phyloP scores from a whole-genome alignment of 352 stramenopile genomes.

The Globisporangium viniferum region DNA sequence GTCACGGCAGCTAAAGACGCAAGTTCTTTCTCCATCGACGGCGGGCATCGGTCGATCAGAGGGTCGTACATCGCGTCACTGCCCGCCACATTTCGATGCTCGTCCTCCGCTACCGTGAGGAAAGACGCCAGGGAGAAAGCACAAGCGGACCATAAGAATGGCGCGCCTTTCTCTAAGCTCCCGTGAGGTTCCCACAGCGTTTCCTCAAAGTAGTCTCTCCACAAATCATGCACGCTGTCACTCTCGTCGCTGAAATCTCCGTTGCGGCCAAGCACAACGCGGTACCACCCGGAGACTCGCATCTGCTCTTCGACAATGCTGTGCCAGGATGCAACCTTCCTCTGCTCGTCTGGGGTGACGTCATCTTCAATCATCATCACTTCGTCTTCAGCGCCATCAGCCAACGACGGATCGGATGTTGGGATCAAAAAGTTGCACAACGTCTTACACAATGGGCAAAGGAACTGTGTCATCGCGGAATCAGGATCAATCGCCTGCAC shows the following conservation, averaged over 20 bases:
- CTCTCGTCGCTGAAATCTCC: slow-evolving; percentile 49
- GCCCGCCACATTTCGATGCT: slow-evolving; percentile 27
- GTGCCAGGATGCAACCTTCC: slow-evolving; percentile 36
- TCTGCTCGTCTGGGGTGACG: slow-evolving; percentile 15
- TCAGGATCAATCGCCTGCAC: slow-evolving; percentile 87
- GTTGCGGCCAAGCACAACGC: slow-evolving; percentile 64
- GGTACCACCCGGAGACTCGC: slow-evolving; percentile 63
- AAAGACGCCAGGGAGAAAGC: slow-evolving; percentile 81
- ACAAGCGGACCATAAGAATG: slow-evolving; percentile 83
- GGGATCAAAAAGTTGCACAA: slow-evolving; percentile 91
- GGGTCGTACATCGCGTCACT: slow-evolving; percentile 40
- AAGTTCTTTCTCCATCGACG: slow-evolving; percentile 80
- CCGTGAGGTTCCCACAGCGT: slow-evolving; percentile 85
- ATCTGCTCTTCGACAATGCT: slow-evolving; percentile 62
- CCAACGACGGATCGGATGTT: slow-evolving; percentile 43
- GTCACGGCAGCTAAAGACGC: slow-evolving; percentile 69
- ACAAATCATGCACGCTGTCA: slow-evolving; percentile 68
- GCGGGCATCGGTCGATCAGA: slow-evolving; percentile 50
- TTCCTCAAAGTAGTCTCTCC: slow-evolving; percentile 86
- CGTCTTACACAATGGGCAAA: slow-evolving; percentile 92
- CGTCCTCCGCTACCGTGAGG: slow-evolving; percentile 61
- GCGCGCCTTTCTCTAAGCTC: slow-evolving; percentile 81
- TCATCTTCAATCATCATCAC: slow-evolving; percentile 2
- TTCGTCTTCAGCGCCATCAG: slow-evolving; percentile 14
- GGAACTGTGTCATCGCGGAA: slow-evolving; percentile 88